Conservation (phyloP, 306 rosid species). For the Prunus mira region DNA sequence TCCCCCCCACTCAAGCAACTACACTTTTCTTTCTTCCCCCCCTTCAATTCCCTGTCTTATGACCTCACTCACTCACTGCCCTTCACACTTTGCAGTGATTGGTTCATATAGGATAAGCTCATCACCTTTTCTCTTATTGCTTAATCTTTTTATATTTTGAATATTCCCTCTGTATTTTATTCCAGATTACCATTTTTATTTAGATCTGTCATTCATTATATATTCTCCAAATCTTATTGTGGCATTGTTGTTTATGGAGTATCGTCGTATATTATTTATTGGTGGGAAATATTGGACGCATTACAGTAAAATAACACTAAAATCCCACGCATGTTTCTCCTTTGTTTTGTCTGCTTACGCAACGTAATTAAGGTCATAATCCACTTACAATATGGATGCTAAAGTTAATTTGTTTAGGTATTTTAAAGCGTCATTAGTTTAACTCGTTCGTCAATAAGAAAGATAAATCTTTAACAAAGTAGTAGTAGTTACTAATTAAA, state of each 20-base stretch:
- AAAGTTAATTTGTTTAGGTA: slow-evolving; percentile 11
- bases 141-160: background rate
- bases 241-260: slow-evolving; percentile 12
- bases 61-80: slow-evolving; percentile 19
- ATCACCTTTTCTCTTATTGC: slow-evolving; percentile 4
- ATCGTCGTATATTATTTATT: slow-evolving; percentile 8
- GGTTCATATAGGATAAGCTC: slow-evolving; percentile 46
- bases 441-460: background rate
- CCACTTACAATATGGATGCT: slow-evolving; percentile 33
- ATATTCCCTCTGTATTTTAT: slow-evolving; percentile 4
- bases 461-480: background rate
- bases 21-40: slow-evolving; percentile 18
- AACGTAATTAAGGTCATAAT: slow-evolving; percentile 27
- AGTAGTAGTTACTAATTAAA: background rate
- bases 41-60: slow-evolving; percentile 31
- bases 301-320: slow-evolving; percentile 16
- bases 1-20: slow-evolving; percentile 38
- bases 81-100: slow-evolving; percentile 19
- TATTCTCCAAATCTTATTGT: slow-evolving; percentile 22
- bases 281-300: slow-evolving; percentile 8
- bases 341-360: slow-evolving; percentile 2
- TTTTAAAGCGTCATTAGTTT: slow-evolving; percentile 3
- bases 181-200: background rate
- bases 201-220: slow-evolving; percentile 5
- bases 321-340: slow-evolving; percentile 27